Evolutionary conservation across 2,329 filamentous ascomycete genomes (phyloP).

Genomic region (Stagonosporopsis cucurbitacearum): DNA sequence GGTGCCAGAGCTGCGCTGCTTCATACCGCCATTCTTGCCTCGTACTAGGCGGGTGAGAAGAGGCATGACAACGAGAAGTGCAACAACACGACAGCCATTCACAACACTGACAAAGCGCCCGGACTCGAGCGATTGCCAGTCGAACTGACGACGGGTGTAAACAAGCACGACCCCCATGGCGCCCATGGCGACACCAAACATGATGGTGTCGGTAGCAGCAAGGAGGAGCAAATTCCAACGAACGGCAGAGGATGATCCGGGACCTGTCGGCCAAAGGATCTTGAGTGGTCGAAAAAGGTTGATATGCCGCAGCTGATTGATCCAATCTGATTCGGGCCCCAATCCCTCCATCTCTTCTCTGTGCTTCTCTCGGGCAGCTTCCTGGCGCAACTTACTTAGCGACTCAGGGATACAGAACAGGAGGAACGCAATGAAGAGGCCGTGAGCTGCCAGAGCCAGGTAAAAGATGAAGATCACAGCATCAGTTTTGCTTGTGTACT

Average conservation of each 20-base stretch:
- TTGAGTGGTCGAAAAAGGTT: constrained; percentile 80
- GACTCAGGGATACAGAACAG: constrained; percentile 82
- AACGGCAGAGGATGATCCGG: constrained; percentile 64
- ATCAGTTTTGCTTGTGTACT: constrained; percentile 63
- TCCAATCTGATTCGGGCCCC: constrained; percentile 50
- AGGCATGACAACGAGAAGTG: constrained; percentile 78
- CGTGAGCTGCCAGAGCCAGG: constrained; percentile 73
- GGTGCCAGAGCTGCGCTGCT: constrained; percentile 64
- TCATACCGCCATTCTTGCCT: constrained; percentile 51
- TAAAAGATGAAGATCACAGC: constrained; percentile 85
- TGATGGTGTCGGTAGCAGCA: constrained; percentile 78
- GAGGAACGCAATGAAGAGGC: constrained; percentile 75
- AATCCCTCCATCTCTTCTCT: constrained; percentile 49
- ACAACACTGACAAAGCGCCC: constrained; percentile 82
- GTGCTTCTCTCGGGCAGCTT: constrained; percentile 73
- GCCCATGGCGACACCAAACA: constrained; percentile 83
- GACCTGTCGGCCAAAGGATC: constrained; percentile 76
- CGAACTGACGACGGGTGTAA: constrained; percentile 80
- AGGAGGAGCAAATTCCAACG: constrained; percentile 84
- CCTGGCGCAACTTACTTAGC: constrained; percentile 74
- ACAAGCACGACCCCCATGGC: constrained; percentile 81
- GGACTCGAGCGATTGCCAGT: constrained; percentile 82
- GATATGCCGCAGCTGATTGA: constrained; percentile 52
- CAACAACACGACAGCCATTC: constrained; percentile 76
- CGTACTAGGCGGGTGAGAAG: constrained; percentile 78